Evolutionary conservation across 495 filamentous ascomycete species (phyloP).

Genomic region (Cercophora scortea): DNA sequence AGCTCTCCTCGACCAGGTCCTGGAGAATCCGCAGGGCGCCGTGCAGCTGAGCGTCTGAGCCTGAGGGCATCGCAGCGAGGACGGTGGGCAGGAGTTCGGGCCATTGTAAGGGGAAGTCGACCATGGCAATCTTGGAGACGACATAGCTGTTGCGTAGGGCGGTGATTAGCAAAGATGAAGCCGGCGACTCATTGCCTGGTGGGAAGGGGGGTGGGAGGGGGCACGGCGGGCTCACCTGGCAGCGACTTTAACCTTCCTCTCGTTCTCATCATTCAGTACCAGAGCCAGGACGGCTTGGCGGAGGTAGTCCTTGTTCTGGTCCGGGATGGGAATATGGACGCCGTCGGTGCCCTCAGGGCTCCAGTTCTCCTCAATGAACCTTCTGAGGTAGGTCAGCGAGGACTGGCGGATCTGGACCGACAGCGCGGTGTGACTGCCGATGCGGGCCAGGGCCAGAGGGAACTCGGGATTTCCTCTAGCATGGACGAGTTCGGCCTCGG

Average conservation of each 20-base stretch:
- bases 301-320: conserved; percentile 65
- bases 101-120: conserved; percentile 93
- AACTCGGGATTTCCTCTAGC: conserved; percentile 59
- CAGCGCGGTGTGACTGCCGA: conserved; percentile 65
- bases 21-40: conserved; percentile 80
- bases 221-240: conserved; percentile 46
- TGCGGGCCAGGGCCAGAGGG: conserved; percentile 66
- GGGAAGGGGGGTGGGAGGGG: neutral
- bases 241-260: conserved; percentile 76
- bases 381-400: conserved; percentile 70
- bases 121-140: conserved; percentile 91
- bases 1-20: conserved; percentile 85
- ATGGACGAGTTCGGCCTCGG: conserved; percentile 66
- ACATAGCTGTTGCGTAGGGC: conserved; percentile 48
- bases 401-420: conserved; percentile 71
- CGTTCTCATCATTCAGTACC: conserved; percentile 62
- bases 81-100: conserved; percentile 73
- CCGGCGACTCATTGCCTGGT: too few species aligned
- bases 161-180: too few species aligned
- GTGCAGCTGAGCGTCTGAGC: conserved; percentile 70
- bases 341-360: conserved; percentile 50
- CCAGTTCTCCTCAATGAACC: conserved; percentile 77
- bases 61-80: conserved; percentile 65
- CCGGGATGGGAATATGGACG: conserved; percentile 56
- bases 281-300: conserved; percentile 63